These are phyloP conservation scores for Exophiala xenobiotica DNA, from an alignment of 2,329 filamentous ascomycete species.

Conservation along the genomic window DNA sequence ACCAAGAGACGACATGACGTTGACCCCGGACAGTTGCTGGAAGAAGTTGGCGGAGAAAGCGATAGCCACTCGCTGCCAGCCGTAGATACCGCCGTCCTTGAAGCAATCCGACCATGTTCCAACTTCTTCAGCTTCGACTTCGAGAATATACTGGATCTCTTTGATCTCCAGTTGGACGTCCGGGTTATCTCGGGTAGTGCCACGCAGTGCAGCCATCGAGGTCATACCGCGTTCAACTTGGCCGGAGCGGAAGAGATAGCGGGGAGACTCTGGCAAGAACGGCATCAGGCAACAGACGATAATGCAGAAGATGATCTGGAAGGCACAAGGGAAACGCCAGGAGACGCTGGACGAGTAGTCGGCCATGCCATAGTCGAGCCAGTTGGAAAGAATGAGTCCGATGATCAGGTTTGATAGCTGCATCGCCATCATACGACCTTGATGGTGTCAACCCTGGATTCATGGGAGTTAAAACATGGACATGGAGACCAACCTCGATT, in stretches of 20 bases:
- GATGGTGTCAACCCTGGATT: conserved; percentile 36
- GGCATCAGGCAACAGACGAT: conserved; percentile 57
- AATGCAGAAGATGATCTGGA: conserved; percentile 57
- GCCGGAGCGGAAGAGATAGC: conserved; percentile 45
- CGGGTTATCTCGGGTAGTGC: conserved; percentile 32
- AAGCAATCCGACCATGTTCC: conserved; percentile 36
- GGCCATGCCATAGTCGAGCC: conserved; percentile 48
- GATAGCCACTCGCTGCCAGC: conserved; percentile 51
- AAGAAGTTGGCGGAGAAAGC: conserved; percentile 40
- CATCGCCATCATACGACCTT: conserved; percentile 53
- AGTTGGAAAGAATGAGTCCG: conserved; percentile 41
- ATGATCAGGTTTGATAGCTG: conserved; percentile 50
- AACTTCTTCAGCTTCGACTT: conserved; percentile 28
- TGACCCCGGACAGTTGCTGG: conserved; percentile 48
- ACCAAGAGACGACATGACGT: conserved; percentile 36
- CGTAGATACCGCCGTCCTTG: conserved; percentile 32
- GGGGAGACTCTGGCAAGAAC: neutral
- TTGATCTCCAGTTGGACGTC: conserved; percentile 37
- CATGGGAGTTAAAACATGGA: neutral
- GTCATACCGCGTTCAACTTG: conserved; percentile 52
- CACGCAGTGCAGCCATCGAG: conserved; percentile 41
- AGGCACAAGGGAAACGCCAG: conserved; percentile 58
- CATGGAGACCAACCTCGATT: neutral
- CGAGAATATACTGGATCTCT: conserved; percentile 40
- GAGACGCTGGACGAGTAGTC: conserved; percentile 49